Conservation (phyloP, 2,329 filamentous ascomycete genomes). For the Apiospora pterosperma region DNA sequence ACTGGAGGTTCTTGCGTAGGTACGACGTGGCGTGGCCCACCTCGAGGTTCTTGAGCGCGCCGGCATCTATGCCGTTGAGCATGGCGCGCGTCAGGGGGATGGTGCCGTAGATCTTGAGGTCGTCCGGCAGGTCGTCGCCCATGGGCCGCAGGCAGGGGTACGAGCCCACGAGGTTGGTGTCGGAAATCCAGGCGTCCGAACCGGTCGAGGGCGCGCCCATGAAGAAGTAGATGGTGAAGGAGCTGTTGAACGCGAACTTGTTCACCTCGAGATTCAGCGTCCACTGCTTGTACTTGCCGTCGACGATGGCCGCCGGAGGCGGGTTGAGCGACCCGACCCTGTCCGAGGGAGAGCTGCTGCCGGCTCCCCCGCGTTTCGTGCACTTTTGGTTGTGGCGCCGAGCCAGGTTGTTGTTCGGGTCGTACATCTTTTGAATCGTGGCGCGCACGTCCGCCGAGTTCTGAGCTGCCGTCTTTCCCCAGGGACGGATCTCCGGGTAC, state of each 20-base stretch:
- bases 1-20: slow-evolving; percentile 1
- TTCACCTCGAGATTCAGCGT: background rate
- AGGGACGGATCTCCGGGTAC: slow-evolving; percentile 8
- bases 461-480: slow-evolving; percentile 1
- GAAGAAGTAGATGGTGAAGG: slow-evolving; percentile 6
- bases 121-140: background rate
- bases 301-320: background rate
- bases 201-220: background rate
- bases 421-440: slow-evolving; percentile 1
- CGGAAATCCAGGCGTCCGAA: background rate
- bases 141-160: slow-evolving; percentile 4
- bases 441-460: slow-evolving; percentile 1
- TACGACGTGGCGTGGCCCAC: slow-evolving; percentile 1
- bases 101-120: slow-evolving; percentile 6
- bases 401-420: background rate
- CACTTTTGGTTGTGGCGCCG: background rate
- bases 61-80: slow-evolving; percentile 3
- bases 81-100: slow-evolving; percentile 6
- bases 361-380: background rate
- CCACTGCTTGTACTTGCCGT: slow-evolving; percentile 8
- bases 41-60: slow-evolving; percentile 3
- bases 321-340: background rate
- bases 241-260: slow-evolving; percentile 6
- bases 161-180: slow-evolving; percentile 3
- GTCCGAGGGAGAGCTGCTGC: background rate